Evolutionary conservation across 345 rosid genomes (phyloP), one percentile per base, ranked within the genome.

Genomic region (Conringia planisiliqua): DNA sequence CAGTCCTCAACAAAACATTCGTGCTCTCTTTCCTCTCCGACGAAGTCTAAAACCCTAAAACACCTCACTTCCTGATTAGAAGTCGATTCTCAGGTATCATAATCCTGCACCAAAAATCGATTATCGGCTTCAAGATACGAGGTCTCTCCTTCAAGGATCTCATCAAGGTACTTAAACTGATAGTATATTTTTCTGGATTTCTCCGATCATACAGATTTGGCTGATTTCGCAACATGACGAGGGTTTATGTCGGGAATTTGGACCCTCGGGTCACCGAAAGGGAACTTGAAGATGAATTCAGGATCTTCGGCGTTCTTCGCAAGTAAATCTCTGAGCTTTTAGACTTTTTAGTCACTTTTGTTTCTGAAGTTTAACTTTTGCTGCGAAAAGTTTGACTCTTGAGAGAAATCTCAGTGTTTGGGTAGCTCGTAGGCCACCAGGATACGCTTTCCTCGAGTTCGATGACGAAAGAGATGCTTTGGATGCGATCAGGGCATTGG

Each of bases 391-490:
- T 63, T 7, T 18, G 71, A 46, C 11, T 10, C 10, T 30, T 64
- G 59, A 20, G 27, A 30, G 17, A 72, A 36, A 27, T 59, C 66
- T 83, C 91, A 91, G 97, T 84, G 97, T 91, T 4, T 91, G 97
- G 96, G 97, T 91, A 72, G 97, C 96, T 64, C 82, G 96, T 69
- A 89, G 97, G 83, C 97, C 97, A 2, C 96, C 93, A 0, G 97
- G 97, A 14, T 91, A 91, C 79, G 97, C 97, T 14, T 91, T 89
- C 75, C 71, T 91, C 44, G 97, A 91, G 80, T 89, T 91, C 60
- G 96, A 86, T 43, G 96, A 89, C 62, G 89, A 85, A 26, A 83
- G 93, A 66, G 96, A 89, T 82, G 97, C 97, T 52, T 35, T 83
- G 10, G 96, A 89, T 81, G 96, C 97, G 13, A 86, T 89, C 29